Evolutionary conservation across 1,284 basidiomycete species (phyloP).

Genomic region (Calocybe gambosa): DNA sequence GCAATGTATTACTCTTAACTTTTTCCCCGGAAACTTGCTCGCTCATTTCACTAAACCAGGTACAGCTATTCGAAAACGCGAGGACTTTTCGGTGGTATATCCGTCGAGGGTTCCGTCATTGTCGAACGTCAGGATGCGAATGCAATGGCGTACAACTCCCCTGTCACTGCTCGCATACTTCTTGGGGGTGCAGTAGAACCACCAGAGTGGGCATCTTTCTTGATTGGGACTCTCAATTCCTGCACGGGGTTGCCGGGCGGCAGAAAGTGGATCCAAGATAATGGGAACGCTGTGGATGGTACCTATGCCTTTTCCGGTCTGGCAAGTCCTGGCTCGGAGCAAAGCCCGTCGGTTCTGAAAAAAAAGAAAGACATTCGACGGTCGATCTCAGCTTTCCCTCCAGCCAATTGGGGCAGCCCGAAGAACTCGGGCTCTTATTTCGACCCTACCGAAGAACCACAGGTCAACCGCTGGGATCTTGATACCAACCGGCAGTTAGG

Average conservation of each 20-base stretch:
- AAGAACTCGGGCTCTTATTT: conserved; percentile 52
- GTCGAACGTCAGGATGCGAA: conserved; percentile 93
- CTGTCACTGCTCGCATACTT: conserved; percentile 73
- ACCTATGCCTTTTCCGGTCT: conserved; percentile 54
- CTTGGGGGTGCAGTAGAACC: conserved; percentile 71
- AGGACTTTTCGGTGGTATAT: conserved; percentile 83
- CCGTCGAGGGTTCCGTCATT: conserved; percentile 91
- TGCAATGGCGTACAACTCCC: conserved; percentile 68
- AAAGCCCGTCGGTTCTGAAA: conserved; percentile 33
- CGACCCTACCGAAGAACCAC: conserved; percentile 22
- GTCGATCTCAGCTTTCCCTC: conserved; percentile 45
- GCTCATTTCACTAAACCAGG: conserved; percentile 32
- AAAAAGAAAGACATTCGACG: conserved; percentile 42
- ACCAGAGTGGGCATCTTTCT: conserved; percentile 70
- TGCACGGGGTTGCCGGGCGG: conserved; percentile 68
- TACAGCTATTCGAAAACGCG: conserved; percentile 95
- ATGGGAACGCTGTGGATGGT: conserved; percentile 24
- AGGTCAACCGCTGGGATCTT: conserved; percentile 13
- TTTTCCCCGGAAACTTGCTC: not conserved
- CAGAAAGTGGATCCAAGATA: conserved; percentile 55
- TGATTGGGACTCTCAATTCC: conserved; percentile 70
- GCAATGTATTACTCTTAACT: conserved; percentile 61
- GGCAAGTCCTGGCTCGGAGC: conserved; percentile 35
- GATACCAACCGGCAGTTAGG: conserved; percentile 29
- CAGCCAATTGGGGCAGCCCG: conserved; percentile 52